Evolutionary conservation across 139 green algal species (phyloP).

Genomic region (Micromonas pusilla): DNA sequence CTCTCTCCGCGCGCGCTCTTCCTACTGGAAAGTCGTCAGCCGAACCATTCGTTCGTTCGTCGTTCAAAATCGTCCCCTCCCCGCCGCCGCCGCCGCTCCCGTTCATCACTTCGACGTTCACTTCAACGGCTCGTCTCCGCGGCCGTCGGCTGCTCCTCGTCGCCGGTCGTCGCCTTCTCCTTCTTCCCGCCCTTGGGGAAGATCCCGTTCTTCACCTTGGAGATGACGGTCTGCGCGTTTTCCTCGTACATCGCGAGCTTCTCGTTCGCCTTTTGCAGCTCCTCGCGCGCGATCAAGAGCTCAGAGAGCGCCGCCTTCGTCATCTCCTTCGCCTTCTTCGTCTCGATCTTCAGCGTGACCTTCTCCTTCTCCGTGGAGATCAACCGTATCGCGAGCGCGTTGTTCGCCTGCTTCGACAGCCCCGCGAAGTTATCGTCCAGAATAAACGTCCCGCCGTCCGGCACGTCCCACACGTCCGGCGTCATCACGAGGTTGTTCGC

Average conservation of each 20-base stretch:
- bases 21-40: too few species aligned
- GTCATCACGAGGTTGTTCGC: slow-evolving; percentile 25
- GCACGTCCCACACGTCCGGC: slow-evolving; percentile 17
- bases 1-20: too few species aligned
- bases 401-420: neutral
- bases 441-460: neutral
- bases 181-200: neutral
- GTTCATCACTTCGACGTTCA: too few species aligned
- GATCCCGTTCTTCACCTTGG: too few species aligned
- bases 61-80: too few species aligned
- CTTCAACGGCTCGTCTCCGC: too few species aligned
- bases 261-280: neutral
- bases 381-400: neutral
- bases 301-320: slow-evolving; percentile 13
- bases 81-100: too few species aligned
- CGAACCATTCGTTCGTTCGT: too few species aligned
- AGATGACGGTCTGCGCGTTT: neutral
- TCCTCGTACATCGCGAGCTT: neutral
- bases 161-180: too few species aligned
- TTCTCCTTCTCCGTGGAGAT: slow-evolving; percentile 18
- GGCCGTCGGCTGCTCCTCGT: too few species aligned
- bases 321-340: slow-evolving; percentile 8
- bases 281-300: slow-evolving; percentile 18
- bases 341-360: neutral
- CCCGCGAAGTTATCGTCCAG: slow-evolving; percentile 13